A percentile compares a stretch with the other conserved stretches of the same genome.
phyloP scores from a whole-genome alignment of 495 filamentous ascomycete genomes.

The Penicillium chermesinum region DNA sequence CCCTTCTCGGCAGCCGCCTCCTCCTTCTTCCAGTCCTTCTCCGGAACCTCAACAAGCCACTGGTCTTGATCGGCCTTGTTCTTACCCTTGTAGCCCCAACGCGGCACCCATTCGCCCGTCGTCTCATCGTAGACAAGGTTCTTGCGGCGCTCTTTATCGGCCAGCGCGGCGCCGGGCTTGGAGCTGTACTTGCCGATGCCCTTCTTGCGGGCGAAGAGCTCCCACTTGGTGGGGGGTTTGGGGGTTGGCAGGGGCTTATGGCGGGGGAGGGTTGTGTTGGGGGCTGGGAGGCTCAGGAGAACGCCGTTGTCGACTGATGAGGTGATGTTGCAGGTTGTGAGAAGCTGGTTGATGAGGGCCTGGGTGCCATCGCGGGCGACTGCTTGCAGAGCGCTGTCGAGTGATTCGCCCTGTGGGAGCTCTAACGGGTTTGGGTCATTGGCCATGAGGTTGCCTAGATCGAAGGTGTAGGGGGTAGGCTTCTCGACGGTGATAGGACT shows the following conservation, averaged over 20 bases:
- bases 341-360: slow-evolving; percentile 80
- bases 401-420: slow-evolving; percentile 27
- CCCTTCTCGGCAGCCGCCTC: slow-evolving; percentile 53
- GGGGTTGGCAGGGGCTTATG: slow-evolving; percentile 81
- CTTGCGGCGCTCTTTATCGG: slow-evolving; percentile 61
- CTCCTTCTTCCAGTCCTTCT: slow-evolving; percentile 65
- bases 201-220: slow-evolving; percentile 90
- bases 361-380: slow-evolving; percentile 84
- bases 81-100: slow-evolving; percentile 92
- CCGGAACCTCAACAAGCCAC: slow-evolving; percentile 88
- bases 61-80: slow-evolving; percentile 73
- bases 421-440: slow-evolving; percentile 77
- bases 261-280: slow-evolving; percentile 66
- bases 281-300: slow-evolving; percentile 65
- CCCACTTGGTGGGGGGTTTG: slow-evolving; percentile 86
- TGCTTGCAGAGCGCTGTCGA: slow-evolving; percentile 52
- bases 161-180: slow-evolving; percentile 37
- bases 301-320: slow-evolving; percentile 60
- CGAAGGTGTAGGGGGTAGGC: slow-evolving; percentile 86
- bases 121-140: slow-evolving; percentile 81
- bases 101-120: slow-evolving; percentile 80
- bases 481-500: slow-evolving; percentile 65
- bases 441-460: slow-evolving; percentile 78
- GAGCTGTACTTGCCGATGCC: slow-evolving; percentile 63
- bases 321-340: slow-evolving; percentile 74